A percentile compares a stretch with the other conserved stretches of the same genome.
These are phyloP conservation scores for Penicillium canariense DNA, from an alignment of 495 filamentous ascomycete genomes.

Conservation along the genomic window DNA sequence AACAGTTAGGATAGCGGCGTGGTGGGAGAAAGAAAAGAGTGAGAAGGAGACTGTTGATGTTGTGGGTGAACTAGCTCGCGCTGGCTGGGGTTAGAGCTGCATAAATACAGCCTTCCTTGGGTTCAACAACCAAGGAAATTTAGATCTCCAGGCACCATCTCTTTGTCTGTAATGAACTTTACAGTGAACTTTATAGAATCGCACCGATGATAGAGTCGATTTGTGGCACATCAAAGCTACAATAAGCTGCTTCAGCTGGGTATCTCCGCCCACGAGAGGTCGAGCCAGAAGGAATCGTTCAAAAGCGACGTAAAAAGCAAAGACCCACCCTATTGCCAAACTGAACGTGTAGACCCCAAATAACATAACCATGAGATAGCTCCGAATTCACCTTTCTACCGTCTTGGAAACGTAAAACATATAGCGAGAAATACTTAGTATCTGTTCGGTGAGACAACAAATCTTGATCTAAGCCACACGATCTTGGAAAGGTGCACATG, in stretches of 20 bases:
- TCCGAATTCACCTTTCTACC: not conserved
- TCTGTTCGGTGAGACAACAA: not conserved
- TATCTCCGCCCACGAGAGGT: not conserved
- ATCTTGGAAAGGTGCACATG: constrained; percentile 47
- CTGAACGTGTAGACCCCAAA: not conserved
- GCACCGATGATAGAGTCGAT: too few species aligned
- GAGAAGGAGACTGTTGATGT: not conserved
- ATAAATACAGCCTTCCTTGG: not conserved
- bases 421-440: not conserved
- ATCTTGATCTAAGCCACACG: constrained; percentile 14
- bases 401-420: not conserved
- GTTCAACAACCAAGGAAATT: not conserved
- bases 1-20: not conserved
- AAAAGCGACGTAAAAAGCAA: not conserved
- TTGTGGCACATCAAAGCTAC: not conserved
- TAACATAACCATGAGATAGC: not conserved
- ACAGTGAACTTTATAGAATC: not conserved
- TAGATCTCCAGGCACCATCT: not conserved
- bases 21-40: not conserved
- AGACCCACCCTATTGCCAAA: not conserved
- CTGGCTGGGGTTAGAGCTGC: not conserved
- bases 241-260: not conserved
- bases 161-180: too few species aligned
- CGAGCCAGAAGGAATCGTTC: not conserved
- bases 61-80: not conserved